Base-by-base conservation (phyloP, 805 yeast species). In the Teunomyces atbi region DNA sequence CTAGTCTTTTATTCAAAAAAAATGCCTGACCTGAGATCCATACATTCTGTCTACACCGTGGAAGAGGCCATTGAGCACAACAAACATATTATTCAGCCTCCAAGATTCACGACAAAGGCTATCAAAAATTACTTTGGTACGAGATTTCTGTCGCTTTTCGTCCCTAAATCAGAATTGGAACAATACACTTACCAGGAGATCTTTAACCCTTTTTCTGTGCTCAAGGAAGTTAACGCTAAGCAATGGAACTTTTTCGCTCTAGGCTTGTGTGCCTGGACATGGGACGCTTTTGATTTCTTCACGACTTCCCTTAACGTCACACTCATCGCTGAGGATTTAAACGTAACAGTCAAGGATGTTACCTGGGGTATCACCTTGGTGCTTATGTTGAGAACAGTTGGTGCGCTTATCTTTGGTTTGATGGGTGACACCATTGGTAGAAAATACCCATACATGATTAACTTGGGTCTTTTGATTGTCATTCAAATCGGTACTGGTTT, bases 341-440 rank as follows among this genome's bases (percentile, higher is more conserved):
- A 66, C 36, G 68, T 60, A 16, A 48, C 71, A 13, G 79, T 77
- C 38, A 79, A 70, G 48, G 78, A 76, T 45, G 69, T 82, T 44
- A 77, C 85, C 4, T 82, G 88, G 87, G 90, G 89, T 41, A 79
- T 83, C 54, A 82, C 88, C 1, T 68, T 83, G 50, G 87, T 83
- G 40, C 72, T 83, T 32, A 83, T 83, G 88, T 69, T 83, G 51
- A 73, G 88, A 65, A 77, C 86, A 3, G 79, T 82, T 18, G 88
- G 88, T 48, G 85, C 86, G 7, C 55, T 81, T 27, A 57, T 77
- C n/a, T 82, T 83, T 55, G 87, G 87, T 42, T 68, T 69, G 47
- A 60, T 77, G 50, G 81, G 84, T 56, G 88, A 83, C 60, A 70
- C 76, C 52, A 74, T 76, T 51, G 87, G 87, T 33, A 68, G 86